A percentile compares a stretch with the other conserved stretches of the same genome.
phyloP scores from a whole-genome alignment of 2,329 filamentous ascomycete species.

The Colletotrichum sp. region DNA sequence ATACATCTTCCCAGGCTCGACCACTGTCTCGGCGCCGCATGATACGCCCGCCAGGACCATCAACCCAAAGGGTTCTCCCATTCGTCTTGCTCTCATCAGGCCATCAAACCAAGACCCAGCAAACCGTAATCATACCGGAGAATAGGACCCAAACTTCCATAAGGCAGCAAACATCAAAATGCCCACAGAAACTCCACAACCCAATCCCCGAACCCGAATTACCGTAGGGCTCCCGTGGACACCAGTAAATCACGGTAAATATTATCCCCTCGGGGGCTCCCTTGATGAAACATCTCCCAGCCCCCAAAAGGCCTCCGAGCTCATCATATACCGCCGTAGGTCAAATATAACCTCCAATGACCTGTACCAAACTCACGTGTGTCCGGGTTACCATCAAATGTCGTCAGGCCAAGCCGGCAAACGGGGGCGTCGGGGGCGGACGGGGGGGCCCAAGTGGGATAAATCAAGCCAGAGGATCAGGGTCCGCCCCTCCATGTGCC shows the following conservation, averaged over 20 bases:
- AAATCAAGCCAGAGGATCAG: not conserved
- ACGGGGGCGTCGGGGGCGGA: not conserved
- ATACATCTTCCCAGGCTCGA: not conserved
- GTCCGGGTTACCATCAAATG: not conserved
- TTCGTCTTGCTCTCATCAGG: not conserved
- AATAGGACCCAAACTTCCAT: not conserved
- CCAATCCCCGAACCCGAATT: not conserved
- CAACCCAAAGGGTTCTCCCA: not conserved
- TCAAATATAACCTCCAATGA: not conserved
- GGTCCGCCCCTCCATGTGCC: constrained; percentile 1
- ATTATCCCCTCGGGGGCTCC: not conserved
- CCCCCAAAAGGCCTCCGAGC: not conserved
- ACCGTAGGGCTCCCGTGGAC: not conserved
- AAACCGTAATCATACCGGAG: not conserved
- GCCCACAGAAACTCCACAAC: not conserved
- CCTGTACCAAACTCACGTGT: not conserved
- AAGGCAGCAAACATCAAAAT: not conserved
- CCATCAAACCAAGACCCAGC: not conserved
- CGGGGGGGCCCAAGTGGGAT: not conserved
- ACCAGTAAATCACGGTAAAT: not conserved
- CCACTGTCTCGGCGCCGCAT: not conserved
- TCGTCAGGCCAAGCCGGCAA: not conserved
- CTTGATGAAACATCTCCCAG: not conserved
- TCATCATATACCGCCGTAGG: not conserved
- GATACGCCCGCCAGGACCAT: not conserved